A percentile compares a stretch with the other conserved stretches of the same genome.
Conservation (phyloP, 805 yeast genomes). For the Wickerhamiella azymoides region DNA sequence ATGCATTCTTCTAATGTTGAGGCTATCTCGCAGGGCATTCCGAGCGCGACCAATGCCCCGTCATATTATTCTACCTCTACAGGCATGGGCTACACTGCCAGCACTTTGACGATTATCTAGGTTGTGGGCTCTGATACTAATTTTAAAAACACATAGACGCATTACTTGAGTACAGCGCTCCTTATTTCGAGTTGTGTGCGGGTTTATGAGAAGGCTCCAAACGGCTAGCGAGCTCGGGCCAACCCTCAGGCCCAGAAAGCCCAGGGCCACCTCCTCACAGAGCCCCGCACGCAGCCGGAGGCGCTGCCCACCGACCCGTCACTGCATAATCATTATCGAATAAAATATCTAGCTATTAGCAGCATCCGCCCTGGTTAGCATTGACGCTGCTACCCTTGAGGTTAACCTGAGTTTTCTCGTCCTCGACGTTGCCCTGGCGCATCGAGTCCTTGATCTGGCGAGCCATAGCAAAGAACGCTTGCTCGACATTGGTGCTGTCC, state of each 20-base stretch:
- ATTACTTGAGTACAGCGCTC: no score
- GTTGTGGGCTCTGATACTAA: no score
- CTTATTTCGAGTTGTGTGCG: no score
- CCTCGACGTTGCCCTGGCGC: slow-evolving; percentile 35
- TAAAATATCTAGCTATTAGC: background rate
- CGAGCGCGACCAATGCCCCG: slow-evolving; percentile 21
- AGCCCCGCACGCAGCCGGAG: no score
- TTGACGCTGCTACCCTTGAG: slow-evolving; percentile 30
- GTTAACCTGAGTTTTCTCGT: slow-evolving; percentile 30
- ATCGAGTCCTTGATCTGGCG: slow-evolving; percentile 94
- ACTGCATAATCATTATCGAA: background rate
- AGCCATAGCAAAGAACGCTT: slow-evolving; percentile 97
- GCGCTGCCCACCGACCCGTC: background rate
- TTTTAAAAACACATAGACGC: no score
- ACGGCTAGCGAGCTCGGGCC: no score
- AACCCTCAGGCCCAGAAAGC: no score
- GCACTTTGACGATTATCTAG: background rate
- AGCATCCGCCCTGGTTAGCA: slow-evolving; percentile 31
- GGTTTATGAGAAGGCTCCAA: no score
- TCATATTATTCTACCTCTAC: slow-evolving; percentile 13
- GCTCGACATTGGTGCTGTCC: slow-evolving; percentile 92
- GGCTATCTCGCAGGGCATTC: slow-evolving; percentile 12
- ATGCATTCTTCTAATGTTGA: slow-evolving; percentile 16
- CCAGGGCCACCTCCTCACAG: no score
- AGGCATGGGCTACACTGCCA: slow-evolving; percentile 5